Conservation (phyloP, 805 yeast species). For the Yarrowia phangngaensis region DNA sequence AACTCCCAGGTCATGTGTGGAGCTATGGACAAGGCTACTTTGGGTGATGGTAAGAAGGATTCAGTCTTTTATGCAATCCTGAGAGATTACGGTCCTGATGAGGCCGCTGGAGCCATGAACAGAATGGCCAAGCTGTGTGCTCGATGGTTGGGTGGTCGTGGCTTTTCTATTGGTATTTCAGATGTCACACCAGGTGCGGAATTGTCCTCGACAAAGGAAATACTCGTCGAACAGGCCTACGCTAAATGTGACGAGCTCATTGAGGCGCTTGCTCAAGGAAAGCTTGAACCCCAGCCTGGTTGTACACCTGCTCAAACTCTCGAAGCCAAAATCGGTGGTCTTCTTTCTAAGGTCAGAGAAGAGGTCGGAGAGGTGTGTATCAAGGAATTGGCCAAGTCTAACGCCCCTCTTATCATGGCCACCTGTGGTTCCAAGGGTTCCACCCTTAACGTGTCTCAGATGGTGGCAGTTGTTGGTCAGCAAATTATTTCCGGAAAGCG, state of each 20-base stretch:
- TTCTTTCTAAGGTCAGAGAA: constrained; percentile 94
- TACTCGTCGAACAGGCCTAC: constrained; percentile 86
- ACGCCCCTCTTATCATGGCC: constrained; percentile 98
- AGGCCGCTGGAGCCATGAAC: constrained; percentile 94
- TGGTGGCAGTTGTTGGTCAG: constrained; percentile 99
- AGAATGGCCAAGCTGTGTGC: constrained; percentile 99
- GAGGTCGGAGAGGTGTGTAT: constrained; percentile 99
- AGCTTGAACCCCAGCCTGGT: constrained; percentile 96
- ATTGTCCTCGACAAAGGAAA: constrained; percentile 72
- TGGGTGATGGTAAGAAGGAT: constrained; percentile 98
- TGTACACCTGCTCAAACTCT: constrained; percentile 97
- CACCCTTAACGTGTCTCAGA: constrained; percentile 94
- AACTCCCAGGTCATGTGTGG: constrained; percentile 89
- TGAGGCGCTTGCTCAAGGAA: constrained; percentile 70
- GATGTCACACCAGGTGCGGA: constrained; percentile 93
- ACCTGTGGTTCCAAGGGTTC: constrained; percentile 99
- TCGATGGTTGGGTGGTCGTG: constrained; percentile 87
- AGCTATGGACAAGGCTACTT: constrained; percentile 90
- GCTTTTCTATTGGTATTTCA: constrained; percentile 94
- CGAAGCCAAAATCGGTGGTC: constrained; percentile 96
- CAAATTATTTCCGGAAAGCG: constrained; percentile 98
- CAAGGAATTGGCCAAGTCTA: constrained; percentile 77
- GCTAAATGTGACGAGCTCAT: constrained; percentile 88
- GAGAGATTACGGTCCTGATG: constrained; percentile 95
- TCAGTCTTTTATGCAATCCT: constrained; percentile 93